Evolutionary conservation across 208 protist species (phyloP), one percentile per base, ranked within the genome.

Genomic region (Trypanosoma boissoni): DNA sequence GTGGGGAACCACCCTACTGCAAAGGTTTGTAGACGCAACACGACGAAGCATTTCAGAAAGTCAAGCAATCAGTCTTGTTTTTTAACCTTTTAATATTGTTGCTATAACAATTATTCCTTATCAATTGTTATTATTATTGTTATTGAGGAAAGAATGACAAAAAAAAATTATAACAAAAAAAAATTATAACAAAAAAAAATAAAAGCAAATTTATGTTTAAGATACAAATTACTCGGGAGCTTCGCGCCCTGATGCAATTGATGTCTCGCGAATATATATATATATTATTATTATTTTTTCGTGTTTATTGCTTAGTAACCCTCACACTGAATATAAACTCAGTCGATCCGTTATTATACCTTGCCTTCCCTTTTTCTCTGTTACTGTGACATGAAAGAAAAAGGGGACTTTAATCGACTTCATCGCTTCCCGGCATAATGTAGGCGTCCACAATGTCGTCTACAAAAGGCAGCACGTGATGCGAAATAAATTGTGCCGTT

Each of bases 11-110:
- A 46, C 34, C 6, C 34, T 6, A 12, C 34, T 39, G 12, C 8
- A 6, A 39, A 58, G 6, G 51, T 14, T 31, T n/a, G 52, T 34
- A 53, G 53, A 14, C n/a, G 48, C 29, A 64, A 48, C 50, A 51
- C 83, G 83, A 28, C 83, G 83, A 56, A 91, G 77, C 80, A 91
- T 91, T n/a, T n/a, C n/a, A n/a, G n/a, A n/a, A n/a, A n/a, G n/a
- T n/a, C n/a, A n/a, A n/a, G n/a, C 28, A 28, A 7, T 62, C 36
- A n/a, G 16, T 49, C 36, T 1, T 18, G 44, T 52, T n/a, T 20
- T 58, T 34, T 60, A n/a, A 3, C 50, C 16, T 20, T 45, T 55
- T 41, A 46, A 49, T 45, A 29, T 55, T 52, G 1, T 23, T 41
- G n/a, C n/a, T n/a, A n/a, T n/a, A n/a, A n/a, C n/a, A n/a, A n/a